Conservation (phyloP, 2,329 filamentous ascomycete species). For the Ceratocystis huliohia region DNA sequence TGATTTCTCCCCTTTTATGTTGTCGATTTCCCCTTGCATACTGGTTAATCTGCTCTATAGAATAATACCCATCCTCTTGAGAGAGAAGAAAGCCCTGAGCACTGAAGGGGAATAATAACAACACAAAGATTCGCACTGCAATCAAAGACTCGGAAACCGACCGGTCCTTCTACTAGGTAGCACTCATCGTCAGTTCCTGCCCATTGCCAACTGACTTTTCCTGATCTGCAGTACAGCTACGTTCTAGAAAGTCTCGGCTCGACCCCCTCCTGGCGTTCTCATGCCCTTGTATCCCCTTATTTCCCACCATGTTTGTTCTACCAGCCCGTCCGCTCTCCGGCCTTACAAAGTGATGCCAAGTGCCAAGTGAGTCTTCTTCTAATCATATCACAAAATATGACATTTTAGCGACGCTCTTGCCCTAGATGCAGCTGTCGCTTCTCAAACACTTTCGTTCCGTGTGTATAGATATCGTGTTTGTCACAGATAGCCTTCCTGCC, state of each 20-base stretch:
- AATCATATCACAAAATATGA: neutral
- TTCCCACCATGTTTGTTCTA: too few species aligned
- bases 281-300: too few species aligned
- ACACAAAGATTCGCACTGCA: too few species aligned
- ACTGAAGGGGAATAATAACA: too few species aligned
- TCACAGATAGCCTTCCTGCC: neutral
- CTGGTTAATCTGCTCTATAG: neutral
- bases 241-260: neutral
- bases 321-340: too few species aligned
- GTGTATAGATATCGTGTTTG: neutral
- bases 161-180: neutral
- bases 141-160: neutral
- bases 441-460: neutral
- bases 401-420: neutral
- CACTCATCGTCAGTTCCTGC: neutral
- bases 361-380: neutral
- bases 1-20: constrained; percentile 18
- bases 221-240: neutral
- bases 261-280: neutral
- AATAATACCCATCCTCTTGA: too few species aligned
- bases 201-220: neutral
- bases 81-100: too few species aligned
- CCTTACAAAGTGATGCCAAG: too few species aligned
- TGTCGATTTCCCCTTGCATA: constrained; percentile 7
- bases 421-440: neutral